Evolutionary conservation across 352 stramenopile species (phyloP), one percentile per base, ranked within the genome.

Genomic region (Pythium myriotylum): DNA sequence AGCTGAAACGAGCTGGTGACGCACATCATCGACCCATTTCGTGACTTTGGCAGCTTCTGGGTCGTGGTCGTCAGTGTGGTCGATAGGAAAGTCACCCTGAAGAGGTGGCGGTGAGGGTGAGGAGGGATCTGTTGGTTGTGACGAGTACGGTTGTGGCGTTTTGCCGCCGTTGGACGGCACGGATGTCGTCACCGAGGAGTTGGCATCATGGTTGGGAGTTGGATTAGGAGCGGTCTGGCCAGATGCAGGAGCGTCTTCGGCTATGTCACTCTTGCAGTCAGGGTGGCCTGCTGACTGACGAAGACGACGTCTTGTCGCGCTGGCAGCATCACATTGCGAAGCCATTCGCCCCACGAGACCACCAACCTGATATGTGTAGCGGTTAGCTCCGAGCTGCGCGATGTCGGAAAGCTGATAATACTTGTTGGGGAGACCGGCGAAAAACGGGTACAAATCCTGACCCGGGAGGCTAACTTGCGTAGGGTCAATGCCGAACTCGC

Each of bases 341-440:
- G 54, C 59, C 47, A 72, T 53, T 39, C 59, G 48, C 3, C 49
- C 65, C n/a, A 63, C 55, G 4, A 73, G 52, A 7, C 66, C 66
- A 8, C 62, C 42, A 22, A 70, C 61, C 53, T 45, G 26, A 47
- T 70, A 73, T 37, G 55, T 58, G 56, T 73, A 73, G 20, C 13
- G 47, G 19, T 58, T 54, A 4, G 24, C 47, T 26, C 61, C 55
- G 4, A 73, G 46, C 55, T 59, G 56, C 14, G 54, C 59, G 19
- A 73, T 58, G 33, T 73, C 66, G 0, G 59, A 59, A 29, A 73
- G 66, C 26, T 67, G 55, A 17, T 67, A 65, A 41, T 54, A 73
- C 7, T 58, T 24, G 49, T 51, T 27, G 0, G 53, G 51, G 9
- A 71, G 26, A 27, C 54, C 51, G 27, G 60, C 49, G 24, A 76